Evolutionary conservation across 2,329 filamentous ascomycete species (phyloP).

Genomic region (Fusarium cyanostomum): DNA sequence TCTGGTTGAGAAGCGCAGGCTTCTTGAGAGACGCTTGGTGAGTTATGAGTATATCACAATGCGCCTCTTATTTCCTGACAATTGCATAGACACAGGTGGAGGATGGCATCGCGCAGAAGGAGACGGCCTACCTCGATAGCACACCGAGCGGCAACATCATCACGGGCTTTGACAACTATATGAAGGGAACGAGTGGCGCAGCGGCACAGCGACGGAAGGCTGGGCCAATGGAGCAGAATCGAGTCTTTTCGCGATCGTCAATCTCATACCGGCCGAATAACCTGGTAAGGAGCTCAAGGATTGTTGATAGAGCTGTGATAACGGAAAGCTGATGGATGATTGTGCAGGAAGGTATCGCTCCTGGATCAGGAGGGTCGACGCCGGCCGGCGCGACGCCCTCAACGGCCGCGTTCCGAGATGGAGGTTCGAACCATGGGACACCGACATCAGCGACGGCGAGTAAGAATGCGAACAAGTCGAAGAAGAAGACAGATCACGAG

Average conservation of each 20-base stretch:
- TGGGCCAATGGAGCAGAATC: slow-evolving; percentile 73
- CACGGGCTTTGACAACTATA: slow-evolving; percentile 97
- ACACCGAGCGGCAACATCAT: slow-evolving; percentile 94
- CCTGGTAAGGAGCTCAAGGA: slow-evolving; percentile 41
- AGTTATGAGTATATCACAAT: slow-evolving; percentile 1
- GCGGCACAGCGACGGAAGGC: slow-evolving; percentile 71
- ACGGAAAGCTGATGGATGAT: slow-evolving; percentile 7
- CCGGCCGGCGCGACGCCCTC: slow-evolving; percentile 56
- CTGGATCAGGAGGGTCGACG: slow-evolving; percentile 51
- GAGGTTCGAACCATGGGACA: slow-evolving; percentile 62
- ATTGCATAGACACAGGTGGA: slow-evolving; percentile 61
- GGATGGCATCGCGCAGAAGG: slow-evolving; percentile 83
- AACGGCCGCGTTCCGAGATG: slow-evolving; percentile 62
- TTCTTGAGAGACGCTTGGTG: slow-evolving; percentile 52
- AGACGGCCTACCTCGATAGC: slow-evolving; percentile 89
- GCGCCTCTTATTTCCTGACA: slow-evolving; percentile 47
- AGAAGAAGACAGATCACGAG: slow-evolving; percentile 60
- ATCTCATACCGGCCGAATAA: slow-evolving; percentile 65
- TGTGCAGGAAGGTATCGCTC: slow-evolving; percentile 39
- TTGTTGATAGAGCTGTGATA: neutral
- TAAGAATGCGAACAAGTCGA: slow-evolving; percentile 60
- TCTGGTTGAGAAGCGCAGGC: slow-evolving; percentile 55
- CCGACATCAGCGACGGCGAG: slow-evolving; percentile 62
- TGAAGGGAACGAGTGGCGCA: slow-evolving; percentile 81
- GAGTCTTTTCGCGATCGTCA: slow-evolving; percentile 76